Conservation (phyloP, 1,139 yeast species). For the Magnusiomyces suaveolens region DNA sequence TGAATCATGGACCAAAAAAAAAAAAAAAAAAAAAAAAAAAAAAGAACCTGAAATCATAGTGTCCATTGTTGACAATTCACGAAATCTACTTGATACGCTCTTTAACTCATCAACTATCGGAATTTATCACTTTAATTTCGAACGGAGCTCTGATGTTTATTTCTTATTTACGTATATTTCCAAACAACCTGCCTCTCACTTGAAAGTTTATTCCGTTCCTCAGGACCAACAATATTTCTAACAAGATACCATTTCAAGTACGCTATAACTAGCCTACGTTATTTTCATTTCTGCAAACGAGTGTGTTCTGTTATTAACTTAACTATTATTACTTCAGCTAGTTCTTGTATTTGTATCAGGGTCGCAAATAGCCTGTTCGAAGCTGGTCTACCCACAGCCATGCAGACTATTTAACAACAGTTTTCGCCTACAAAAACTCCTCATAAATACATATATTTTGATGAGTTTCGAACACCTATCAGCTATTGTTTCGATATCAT, state of each 20-base stretch:
- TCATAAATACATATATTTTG: constrained; percentile 32
- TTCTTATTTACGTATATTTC: constrained; percentile 31
- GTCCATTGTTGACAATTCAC: constrained; percentile 63
- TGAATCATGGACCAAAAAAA: constrained; percentile 20
- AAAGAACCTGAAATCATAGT: constrained; percentile 45
- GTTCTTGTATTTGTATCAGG: constrained; percentile 58
- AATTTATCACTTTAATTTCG: constrained; percentile 50
- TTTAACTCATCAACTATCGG: constrained; percentile 77
- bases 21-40: too few relatives aligned
- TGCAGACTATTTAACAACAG: constrained; percentile 32
- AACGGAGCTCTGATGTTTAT: constrained; percentile 33
- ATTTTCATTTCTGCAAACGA: constrained; percentile 36
- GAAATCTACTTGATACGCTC: constrained; percentile 69
- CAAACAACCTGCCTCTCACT: constrained; percentile 26
- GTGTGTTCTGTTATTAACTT: constrained; percentile 61
- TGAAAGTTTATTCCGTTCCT: constrained; percentile 27
- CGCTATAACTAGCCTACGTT: constrained; percentile 9
- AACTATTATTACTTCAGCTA: constrained; percentile 78
- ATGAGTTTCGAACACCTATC: constrained; percentile 34
- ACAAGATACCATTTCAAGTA: constrained; percentile 4
- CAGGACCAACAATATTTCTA: constrained; percentile 9
- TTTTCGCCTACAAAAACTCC: constrained; percentile 28
- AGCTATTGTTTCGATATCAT: constrained; percentile 63
- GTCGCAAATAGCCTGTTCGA: constrained; percentile 25
- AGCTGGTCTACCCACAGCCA: constrained; percentile 26